Evolutionary conservation across 2,329 filamentous ascomycete species (phyloP).

Genomic region (Alternaria gansuensis): DNA sequence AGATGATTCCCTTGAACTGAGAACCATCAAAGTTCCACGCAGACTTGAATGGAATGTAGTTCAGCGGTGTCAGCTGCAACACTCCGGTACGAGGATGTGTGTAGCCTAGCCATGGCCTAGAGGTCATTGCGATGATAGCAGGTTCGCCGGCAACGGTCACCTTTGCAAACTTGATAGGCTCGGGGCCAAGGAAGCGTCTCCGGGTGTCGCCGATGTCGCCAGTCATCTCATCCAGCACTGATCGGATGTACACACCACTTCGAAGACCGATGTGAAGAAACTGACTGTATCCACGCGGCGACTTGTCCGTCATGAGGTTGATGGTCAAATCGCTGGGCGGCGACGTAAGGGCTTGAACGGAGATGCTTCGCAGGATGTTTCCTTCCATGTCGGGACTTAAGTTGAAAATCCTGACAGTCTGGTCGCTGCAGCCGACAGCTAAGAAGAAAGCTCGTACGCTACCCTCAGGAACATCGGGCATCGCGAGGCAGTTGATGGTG

Average conservation of each 20-base stretch:
- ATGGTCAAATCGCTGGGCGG: conserved; percentile 89
- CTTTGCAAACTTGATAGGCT: conserved; percentile 86
- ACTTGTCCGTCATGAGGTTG: conserved; percentile 94
- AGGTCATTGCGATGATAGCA: conserved; percentile 88
- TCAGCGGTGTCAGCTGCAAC: conserved; percentile 91
- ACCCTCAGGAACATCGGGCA: conserved; percentile 92
- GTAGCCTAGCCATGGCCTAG: conserved; percentile 95
- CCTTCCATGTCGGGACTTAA: conserved; percentile 84
- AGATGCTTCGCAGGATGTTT: conserved; percentile 79
- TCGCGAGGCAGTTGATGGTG: conserved; percentile 91
- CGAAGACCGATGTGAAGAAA: conserved; percentile 96
- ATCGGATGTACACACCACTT: conserved; percentile 94
- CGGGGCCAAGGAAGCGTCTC: conserved; percentile 91
- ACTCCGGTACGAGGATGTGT: conserved; percentile 85
- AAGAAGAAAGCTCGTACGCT: conserved; percentile 89
- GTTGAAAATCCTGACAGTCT: conserved; percentile 91
- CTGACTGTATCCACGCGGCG: conserved; percentile 84
- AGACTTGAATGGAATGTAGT: conserved; percentile 88
- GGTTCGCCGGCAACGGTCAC: conserved; percentile 87
- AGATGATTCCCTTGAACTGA: conserved; percentile 93
- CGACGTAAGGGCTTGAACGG: conserved; percentile 90
- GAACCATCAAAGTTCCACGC: conserved; percentile 97
- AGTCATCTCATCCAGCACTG: conserved; percentile 92
- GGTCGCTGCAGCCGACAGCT: conserved; percentile 96
- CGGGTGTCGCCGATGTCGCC: conserved; percentile 95